These are phyloP conservation scores for Fusarium agapanthi DNA, from an alignment of 2,329 filamentous ascomycete genomes.

Conservation along the genomic window DNA sequence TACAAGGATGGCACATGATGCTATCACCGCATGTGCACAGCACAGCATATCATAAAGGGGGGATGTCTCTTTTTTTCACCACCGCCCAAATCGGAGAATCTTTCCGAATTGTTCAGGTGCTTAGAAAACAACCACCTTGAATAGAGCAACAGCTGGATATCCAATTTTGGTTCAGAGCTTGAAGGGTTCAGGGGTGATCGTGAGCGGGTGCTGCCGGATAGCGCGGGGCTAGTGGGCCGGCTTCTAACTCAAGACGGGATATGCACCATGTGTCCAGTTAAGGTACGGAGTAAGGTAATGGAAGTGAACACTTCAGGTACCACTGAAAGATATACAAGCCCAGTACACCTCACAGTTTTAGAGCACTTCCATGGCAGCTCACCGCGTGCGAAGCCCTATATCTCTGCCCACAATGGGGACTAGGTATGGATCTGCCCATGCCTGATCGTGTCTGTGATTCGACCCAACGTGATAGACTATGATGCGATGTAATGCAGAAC, in stretches of 20 bases:
- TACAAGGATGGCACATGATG: constrained; percentile 18
- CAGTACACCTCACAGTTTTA: constrained; percentile 18
- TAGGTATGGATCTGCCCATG: neutral
- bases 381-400: neutral
- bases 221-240: constrained; percentile 35
- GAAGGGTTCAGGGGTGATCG: constrained; percentile 34
- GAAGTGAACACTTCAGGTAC: constrained; percentile 8
- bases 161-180: constrained; percentile 17
- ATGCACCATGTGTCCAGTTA: neutral
- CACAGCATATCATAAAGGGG: neutral
- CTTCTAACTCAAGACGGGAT: constrained; percentile 19
- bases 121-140: neutral
- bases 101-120: neutral
- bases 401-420: neutral
- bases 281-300: neutral
- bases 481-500: constrained; percentile 24
- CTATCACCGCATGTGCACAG: constrained; percentile 1
- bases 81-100: neutral
- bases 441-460: neutral
- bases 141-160: constrained; percentile 2
- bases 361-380: neutral
- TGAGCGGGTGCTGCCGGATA: constrained; percentile 38
- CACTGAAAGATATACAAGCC: constrained; percentile 4
- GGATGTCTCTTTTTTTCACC: neutral
- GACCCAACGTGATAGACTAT: constrained; percentile 18